Evolutionary conservation across 345 rosid species (phyloP), one percentile per base, ranked within the genome.

Genomic region (Gossypium rotundifolium): DNA sequence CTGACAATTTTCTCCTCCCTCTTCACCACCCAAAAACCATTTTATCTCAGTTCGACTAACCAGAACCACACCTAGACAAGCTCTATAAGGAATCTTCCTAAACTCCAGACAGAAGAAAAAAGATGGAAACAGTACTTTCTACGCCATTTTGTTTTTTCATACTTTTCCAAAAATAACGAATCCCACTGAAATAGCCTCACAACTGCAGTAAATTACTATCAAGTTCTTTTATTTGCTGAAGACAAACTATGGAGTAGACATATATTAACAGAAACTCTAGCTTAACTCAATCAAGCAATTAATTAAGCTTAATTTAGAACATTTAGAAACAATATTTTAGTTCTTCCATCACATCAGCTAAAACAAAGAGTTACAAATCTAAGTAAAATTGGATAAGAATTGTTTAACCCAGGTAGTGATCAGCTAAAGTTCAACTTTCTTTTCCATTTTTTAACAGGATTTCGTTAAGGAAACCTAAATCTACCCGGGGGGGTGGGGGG

Each of bases 391-490:
- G 45, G 42, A 69, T 8, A 20, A 20, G 8, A 65, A 6, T 23
- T 1, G 33, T 13, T 66, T 51, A 46, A 66, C 18, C 55, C 13
- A 46, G 12, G 40, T 22, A 66, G 55, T 46, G 71, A 66, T 46
- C 38, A 66, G 46, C 70, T 45, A 45, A 44, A 45, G n/a, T 46
- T 46, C 7, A 63, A 66, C 70, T 66, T 66, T 12, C 8, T 42
- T 44, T 66, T 13, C 71, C 40, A 20, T 66, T 66, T 65, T 66
- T 65, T 12, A 66, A 49, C 42, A 68, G 58, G 13, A 14, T 68
- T 48, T 69, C 74, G 73, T 61, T 71, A 65, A 72, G 79, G 62
- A 46, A 71, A 74, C 13, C 58, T 58, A 57, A 66, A 78, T 29
- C 72, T 63, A 70, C 1, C 7, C 0, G 40, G 38, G 51, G 23